These are phyloP conservation scores for Rhododendron henanense DNA, from an alignment of 148 eudicot genomes.

Conservation along the genomic window DNA sequence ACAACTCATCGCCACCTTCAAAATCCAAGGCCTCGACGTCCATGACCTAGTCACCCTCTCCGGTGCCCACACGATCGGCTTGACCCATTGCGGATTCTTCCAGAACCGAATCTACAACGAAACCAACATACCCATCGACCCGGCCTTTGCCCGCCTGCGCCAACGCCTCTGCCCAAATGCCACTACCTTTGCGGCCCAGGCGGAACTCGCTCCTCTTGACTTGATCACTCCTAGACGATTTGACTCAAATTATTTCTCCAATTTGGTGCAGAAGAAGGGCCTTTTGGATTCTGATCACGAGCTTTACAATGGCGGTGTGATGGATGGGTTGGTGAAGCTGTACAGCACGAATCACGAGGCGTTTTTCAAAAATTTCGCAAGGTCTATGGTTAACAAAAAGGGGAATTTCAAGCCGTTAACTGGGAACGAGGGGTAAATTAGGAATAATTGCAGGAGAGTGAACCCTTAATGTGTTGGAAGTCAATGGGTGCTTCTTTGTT, in stretches of 20 bases:
- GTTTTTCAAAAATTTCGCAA: slow-evolving; percentile 36
- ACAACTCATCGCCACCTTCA: slow-evolving; percentile 17
- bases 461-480: neutral
- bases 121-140: slow-evolving; percentile 24
- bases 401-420: slow-evolving; percentile 47
- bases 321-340: slow-evolving; percentile 40
- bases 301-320: slow-evolving; percentile 42
- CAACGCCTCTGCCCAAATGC: neutral
- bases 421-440: slow-evolving; percentile 39
- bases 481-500: neutral
- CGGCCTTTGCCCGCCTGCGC: slow-evolving; percentile 24
- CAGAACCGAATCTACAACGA: slow-evolving; percentile 50
- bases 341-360: slow-evolving; percentile 22
- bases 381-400: slow-evolving; percentile 58
- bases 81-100: slow-evolving; percentile 42
- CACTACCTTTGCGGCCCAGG: slow-evolving; percentile 33
- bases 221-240: slow-evolving; percentile 30
- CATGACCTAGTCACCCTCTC: slow-evolving; percentile 29
- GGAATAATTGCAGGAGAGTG: slow-evolving; percentile 26
- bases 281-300: slow-evolving; percentile 61
- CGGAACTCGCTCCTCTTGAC: slow-evolving; percentile 42
- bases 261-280: slow-evolving; percentile 37
- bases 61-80: slow-evolving; percentile 53
- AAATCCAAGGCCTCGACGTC: slow-evolving; percentile 15
- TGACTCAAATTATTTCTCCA: slow-evolving; percentile 49